Percentiles rank a stretch among this genome's conserved stretches.
These are phyloP conservation scores for Tetracentron sinense DNA, from an alignment of 164 flowering plant genomes.

Conservation along the genomic window DNA sequence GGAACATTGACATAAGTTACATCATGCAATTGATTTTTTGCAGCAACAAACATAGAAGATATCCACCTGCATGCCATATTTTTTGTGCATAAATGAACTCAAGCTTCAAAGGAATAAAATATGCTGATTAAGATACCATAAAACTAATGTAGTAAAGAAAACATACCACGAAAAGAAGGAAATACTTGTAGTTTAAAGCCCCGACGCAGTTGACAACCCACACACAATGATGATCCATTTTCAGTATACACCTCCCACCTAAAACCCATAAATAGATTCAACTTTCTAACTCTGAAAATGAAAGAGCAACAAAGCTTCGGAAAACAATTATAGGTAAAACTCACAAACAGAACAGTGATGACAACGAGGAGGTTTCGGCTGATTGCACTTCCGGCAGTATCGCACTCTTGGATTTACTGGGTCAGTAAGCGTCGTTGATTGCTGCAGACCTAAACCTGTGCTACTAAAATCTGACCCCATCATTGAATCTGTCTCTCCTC, in stretches of 20 bases:
- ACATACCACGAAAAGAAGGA: constrained; percentile 93
- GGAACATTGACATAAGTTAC: too few relatives aligned
- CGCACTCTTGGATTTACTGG: constrained; percentile 46
- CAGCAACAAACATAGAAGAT: too few relatives aligned
- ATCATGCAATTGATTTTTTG: too few relatives aligned
- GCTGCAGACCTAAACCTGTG: constrained; percentile 2
- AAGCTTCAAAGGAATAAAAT: not conserved
- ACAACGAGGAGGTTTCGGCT: constrained; percentile 96
- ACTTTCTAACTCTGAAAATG: too few relatives aligned
- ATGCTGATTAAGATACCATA: not conserved
- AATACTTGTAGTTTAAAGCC: constrained; percentile 88
- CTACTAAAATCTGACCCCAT: constrained; percentile 43
- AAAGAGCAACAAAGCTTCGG: not conserved
- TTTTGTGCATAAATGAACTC: not conserved
- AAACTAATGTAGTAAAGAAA: constrained; percentile 4
- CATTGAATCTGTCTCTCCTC: constrained; percentile 72
- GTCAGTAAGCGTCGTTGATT: constrained; percentile 25
- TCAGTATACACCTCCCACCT: constrained; percentile 98
- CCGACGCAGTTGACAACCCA: constrained; percentile 98
- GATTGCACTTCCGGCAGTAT: constrained; percentile 86
- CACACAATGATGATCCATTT: too few relatives aligned
- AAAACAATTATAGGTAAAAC: constrained; percentile 18
- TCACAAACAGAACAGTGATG: constrained; percentile 99
- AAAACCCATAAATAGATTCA: constrained; percentile 12
- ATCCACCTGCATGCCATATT: too few relatives aligned